Conservation (phyloP, 2,329 filamentous ascomycete genomes). For the Aspergillus ochraceoroseus region DNA sequence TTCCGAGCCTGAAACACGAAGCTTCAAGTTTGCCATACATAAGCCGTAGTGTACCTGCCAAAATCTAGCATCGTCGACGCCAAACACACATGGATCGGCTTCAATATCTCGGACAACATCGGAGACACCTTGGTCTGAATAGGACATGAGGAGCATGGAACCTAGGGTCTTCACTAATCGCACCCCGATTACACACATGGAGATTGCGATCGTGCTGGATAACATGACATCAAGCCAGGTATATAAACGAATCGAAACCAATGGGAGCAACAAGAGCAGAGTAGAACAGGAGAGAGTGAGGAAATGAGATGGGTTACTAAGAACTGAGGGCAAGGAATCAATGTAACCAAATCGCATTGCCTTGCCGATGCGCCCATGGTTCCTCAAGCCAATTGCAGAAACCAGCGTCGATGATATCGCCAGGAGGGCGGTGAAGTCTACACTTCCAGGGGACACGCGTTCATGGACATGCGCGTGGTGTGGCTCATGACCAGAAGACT, state of each 20-base stretch:
- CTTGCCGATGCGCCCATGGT: conserved; percentile 86
- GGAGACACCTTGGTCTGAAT: conserved; percentile 57
- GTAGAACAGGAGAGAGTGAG: conserved; percentile 82
- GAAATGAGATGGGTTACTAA: conserved; percentile 93
- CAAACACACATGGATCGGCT: conserved; percentile 67
- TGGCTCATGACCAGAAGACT: conserved; percentile 66
- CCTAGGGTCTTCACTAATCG: conserved; percentile 81
- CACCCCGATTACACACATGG: conserved; percentile 83
- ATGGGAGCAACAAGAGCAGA: conserved; percentile 72
- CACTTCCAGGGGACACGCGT: conserved; percentile 64
- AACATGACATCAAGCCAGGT: conserved; percentile 77
- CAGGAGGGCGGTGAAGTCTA: conserved; percentile 75
- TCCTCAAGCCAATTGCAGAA: conserved; percentile 79
- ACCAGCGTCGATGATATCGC: conserved; percentile 78
- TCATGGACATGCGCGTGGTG: conserved; percentile 66
- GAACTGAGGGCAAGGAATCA: conserved; percentile 72
- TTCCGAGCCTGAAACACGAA: conserved; percentile 68
- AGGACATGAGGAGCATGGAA: conserved; percentile 94
- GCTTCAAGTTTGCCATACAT: conserved; percentile 88
- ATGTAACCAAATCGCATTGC: conserved; percentile 84
- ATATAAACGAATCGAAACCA: conserved; percentile 76
- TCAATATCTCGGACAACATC: conserved; percentile 82
- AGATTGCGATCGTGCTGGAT: conserved; percentile 72
- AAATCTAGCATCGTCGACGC: conserved; percentile 85
- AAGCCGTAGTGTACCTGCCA: conserved; percentile 98